Percentiles rank a stretch among this genome's conserved stretches.
phyloP scores from a whole-genome alignment of 1,284 basidiomycete genomes.

The Ceraceosorus guamensis region DNA sequence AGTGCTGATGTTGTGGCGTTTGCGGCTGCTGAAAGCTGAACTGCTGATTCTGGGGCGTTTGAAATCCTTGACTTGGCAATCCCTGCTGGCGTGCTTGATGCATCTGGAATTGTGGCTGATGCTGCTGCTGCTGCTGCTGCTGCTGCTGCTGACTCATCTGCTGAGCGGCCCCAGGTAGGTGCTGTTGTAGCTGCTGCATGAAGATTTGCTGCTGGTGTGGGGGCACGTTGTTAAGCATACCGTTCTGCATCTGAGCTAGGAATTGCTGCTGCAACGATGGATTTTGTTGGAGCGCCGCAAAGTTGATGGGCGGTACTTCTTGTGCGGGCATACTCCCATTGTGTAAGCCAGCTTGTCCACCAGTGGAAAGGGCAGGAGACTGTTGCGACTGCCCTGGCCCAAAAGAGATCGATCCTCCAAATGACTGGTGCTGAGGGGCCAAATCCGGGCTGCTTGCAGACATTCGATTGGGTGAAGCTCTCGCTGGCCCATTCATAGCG shows the following conservation, averaged over 20 bases:
- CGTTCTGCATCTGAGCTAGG: neutral
- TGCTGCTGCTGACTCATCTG: slow-evolving; percentile 6
- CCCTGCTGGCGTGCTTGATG: no score
- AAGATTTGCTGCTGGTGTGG: slow-evolving; percentile 7
- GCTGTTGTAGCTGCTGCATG: slow-evolving; percentile 1
- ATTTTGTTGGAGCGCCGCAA: neutral
- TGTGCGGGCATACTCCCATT: neutral
- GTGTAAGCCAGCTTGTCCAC: neutral
- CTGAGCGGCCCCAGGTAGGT: no score
- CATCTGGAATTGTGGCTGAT: neutral
- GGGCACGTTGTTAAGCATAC: neutral
- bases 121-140: slow-evolving; percentile 5
- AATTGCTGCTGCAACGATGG: neutral
- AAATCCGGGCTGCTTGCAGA: no score
- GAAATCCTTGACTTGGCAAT: no score
- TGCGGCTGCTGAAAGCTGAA: neutral
- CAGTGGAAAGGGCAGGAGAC: neutral
- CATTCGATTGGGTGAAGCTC: no score
- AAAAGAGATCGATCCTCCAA: neutral
- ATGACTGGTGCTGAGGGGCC: no score
- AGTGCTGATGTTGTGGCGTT: neutral
- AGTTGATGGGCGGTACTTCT: neutral
- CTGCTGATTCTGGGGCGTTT: neutral
- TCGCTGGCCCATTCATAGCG: neutral
- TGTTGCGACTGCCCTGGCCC: neutral